phyloP scores from a whole-genome alignment of 352 stramenopile species.

The Phytophthora pluvialis region DNA sequence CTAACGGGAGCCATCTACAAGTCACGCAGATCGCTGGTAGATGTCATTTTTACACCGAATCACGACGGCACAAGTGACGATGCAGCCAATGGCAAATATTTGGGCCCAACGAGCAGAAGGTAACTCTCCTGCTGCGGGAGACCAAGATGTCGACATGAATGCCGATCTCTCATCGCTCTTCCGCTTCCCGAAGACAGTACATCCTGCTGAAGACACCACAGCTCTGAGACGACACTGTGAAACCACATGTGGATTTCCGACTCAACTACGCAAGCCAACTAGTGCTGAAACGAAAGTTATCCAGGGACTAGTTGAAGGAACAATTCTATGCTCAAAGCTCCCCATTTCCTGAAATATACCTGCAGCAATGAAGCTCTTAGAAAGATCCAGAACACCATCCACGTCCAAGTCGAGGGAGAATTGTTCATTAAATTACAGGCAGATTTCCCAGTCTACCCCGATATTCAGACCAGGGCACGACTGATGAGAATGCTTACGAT shows the following conservation, averaged over 20 bases:
- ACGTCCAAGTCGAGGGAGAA: background rate
- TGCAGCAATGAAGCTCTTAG: background rate
- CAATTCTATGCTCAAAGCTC: background rate
- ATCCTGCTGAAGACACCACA: background rate
- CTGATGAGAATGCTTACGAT: background rate
- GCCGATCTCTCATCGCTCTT: background rate
- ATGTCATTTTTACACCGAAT: too few relatives aligned
- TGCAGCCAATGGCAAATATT: too few relatives aligned
- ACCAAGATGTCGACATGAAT: too few relatives aligned
- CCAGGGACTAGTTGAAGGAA: background rate
- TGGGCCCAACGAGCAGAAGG: too few relatives aligned
- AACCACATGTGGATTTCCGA: background rate
- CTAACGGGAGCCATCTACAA: too few relatives aligned
- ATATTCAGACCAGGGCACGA: background rate
- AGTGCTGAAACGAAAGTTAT: background rate
- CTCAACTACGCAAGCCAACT: background rate
- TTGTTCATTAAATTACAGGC: background rate
- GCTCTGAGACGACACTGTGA: background rate
- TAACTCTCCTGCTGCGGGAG: too few relatives aligned
- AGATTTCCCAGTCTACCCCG: background rate
- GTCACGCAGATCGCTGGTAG: too few relatives aligned
- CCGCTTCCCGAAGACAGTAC: background rate
- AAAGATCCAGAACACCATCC: background rate
- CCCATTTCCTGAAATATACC: conserved; percentile 1
- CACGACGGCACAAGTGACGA: too few relatives aligned